Evolutionary conservation across 768 basidiomycete species (phyloP).

Genomic region (Hydnum rufescens): DNA sequence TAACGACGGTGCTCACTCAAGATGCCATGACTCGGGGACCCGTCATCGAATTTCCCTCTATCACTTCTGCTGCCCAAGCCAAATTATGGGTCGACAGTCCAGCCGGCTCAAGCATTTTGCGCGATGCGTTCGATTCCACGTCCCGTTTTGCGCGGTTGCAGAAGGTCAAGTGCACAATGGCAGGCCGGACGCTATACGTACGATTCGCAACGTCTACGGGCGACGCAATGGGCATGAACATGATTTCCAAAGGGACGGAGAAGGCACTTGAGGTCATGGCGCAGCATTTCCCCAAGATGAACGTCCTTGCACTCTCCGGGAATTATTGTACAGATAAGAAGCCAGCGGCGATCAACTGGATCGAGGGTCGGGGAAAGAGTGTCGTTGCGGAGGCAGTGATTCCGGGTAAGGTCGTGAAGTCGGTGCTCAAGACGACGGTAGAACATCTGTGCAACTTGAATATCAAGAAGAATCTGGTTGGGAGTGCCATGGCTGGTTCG

Average conservation of each 20-base stretch:
- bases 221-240: slow-evolving; percentile 99
- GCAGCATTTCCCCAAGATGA: slow-evolving; percentile 74
- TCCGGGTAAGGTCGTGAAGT: slow-evolving; percentile 72
- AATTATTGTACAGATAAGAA: slow-evolving; percentile 99
- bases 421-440: slow-evolving; percentile 89
- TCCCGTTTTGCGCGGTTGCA: slow-evolving; percentile 80
- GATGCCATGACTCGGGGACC: slow-evolving; percentile 98
- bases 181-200: slow-evolving; percentile 82
- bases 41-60: slow-evolving; percentile 83
- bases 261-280: slow-evolving; percentile 70
- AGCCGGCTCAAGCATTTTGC: slow-evolving; percentile 57
- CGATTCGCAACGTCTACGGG: slow-evolving; percentile 89
- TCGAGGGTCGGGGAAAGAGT: slow-evolving; percentile 94
- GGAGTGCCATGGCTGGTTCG: slow-evolving; percentile 96
- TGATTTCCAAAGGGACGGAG: slow-evolving; percentile 98
- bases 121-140: slow-evolving; percentile 81
- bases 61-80: slow-evolving; percentile 63
- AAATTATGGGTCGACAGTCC: slow-evolving; percentile 73
- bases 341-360: slow-evolving; percentile 99
- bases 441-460: slow-evolving; percentile 77
- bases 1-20: slow-evolving; percentile 75
- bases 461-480: slow-evolving; percentile 90
- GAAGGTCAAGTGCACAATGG: slow-evolving; percentile 71
- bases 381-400: slow-evolving; percentile 92
- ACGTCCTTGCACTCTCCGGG: slow-evolving; percentile 74